These are phyloP conservation scores for Hortiboletus campestris DNA, from an alignment of 768 basidiomycete genomes.

Conservation along the genomic window DNA sequence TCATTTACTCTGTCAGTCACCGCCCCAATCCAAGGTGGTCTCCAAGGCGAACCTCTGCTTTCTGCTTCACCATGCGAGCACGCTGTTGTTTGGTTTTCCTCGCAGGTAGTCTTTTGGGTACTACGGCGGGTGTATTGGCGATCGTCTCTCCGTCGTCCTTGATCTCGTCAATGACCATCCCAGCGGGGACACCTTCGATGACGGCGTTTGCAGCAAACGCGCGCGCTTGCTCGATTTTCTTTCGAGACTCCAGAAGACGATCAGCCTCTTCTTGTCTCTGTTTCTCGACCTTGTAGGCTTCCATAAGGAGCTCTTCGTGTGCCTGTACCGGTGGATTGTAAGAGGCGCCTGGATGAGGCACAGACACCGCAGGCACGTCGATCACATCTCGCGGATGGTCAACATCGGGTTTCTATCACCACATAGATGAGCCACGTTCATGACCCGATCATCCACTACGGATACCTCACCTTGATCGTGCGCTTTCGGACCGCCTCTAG, in stretches of 20 bases:
- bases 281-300: slow-evolving; percentile 67
- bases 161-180: slow-evolving; percentile 62
- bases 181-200: slow-evolving; percentile 44
- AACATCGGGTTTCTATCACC: slow-evolving; percentile 47
- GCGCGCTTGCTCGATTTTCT: slow-evolving; percentile 52
- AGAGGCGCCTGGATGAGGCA: slow-evolving; percentile 81
- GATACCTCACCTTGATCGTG: slow-evolving; percentile 51
- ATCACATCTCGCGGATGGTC: slow-evolving; percentile 51
- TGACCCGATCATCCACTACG: neutral
- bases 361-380: slow-evolving; percentile 58
- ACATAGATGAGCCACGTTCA: neutral
- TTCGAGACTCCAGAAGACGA: slow-evolving; percentile 51
- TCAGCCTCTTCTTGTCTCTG: slow-evolving; percentile 52
- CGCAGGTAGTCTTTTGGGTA: slow-evolving; percentile 40
- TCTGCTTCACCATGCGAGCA: slow-evolving; percentile 59
- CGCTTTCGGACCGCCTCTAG: slow-evolving; percentile 37
- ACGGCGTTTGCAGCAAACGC: slow-evolving; percentile 30
- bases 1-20: neutral
- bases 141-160: slow-evolving; percentile 40
- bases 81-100: slow-evolving; percentile 67
- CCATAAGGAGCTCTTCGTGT: slow-evolving; percentile 66
- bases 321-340: slow-evolving; percentile 83
- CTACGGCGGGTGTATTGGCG: slow-evolving; percentile 28
- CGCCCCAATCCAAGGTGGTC: neutral
- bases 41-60: slow-evolving; percentile 55